These are phyloP conservation scores for Lolium multiflorum DNA, from an alignment of 176 grass and related monocot species.

Conservation along the genomic window DNA sequence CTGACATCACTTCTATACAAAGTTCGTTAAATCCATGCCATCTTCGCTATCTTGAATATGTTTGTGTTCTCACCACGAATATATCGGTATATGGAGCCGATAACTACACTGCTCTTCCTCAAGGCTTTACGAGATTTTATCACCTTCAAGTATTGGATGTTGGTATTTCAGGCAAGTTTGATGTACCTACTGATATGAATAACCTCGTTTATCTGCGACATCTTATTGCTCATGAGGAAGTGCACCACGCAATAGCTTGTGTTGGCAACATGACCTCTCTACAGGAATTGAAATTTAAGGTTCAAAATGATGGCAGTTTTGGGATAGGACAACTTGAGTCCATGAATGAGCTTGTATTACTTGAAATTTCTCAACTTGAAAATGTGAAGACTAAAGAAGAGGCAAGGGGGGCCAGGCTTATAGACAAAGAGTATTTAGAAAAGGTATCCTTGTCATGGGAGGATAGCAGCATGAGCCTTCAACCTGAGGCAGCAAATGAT, in stretches of 20 bases:
- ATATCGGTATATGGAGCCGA: background rate
- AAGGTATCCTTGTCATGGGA: background rate
- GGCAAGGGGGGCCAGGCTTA: background rate
- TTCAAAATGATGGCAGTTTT: slow-evolving; percentile 32
- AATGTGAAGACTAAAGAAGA: slow-evolving; percentile 31
- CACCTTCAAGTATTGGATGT: slow-evolving; percentile 53
- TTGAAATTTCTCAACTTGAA: slow-evolving; percentile 18
- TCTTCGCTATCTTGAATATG: slow-evolving; percentile 43
- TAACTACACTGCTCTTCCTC: background rate
- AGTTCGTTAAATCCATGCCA: background rate
- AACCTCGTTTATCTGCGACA: slow-evolving; percentile 54
- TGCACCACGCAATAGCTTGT: background rate
- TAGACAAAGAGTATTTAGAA: slow-evolving; percentile 12
- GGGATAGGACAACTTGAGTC: slow-evolving; percentile 37
- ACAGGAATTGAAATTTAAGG: slow-evolving; percentile 42
- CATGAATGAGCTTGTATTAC: slow-evolving; percentile 41
- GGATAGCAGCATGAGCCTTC: background rate
- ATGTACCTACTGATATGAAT: slow-evolving; percentile 13
- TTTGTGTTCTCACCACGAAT: too few species aligned
- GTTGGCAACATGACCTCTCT: slow-evolving; percentile 33
- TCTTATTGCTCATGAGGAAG: slow-evolving; percentile 40
- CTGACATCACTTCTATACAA: background rate
- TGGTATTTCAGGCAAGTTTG: background rate
- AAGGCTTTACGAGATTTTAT: background rate
- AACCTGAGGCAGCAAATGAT: background rate